Percentiles rank a stretch among this genome's conserved stretches.
These are phyloP conservation scores for Neopestalotiopsis sp. DNA, from an alignment of 2,329 filamentous ascomycete genomes.

Conservation along the genomic window DNA sequence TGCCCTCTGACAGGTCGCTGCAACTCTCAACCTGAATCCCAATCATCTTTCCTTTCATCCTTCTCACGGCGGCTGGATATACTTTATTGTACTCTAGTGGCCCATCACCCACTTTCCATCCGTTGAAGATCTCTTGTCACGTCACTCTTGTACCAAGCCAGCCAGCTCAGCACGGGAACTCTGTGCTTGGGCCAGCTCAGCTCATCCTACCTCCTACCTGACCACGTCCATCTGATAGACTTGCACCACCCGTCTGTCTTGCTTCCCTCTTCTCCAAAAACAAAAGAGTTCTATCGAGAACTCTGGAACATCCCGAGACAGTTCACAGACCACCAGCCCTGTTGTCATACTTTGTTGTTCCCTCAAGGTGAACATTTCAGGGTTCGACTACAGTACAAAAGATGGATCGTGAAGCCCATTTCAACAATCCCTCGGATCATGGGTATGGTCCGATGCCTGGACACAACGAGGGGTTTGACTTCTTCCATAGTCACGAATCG, in stretches of 20 bases:
- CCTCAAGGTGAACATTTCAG: conserved; percentile 6
- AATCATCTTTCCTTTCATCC: background rate
- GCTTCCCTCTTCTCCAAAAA: background rate
- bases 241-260: background rate
- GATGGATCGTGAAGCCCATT: conserved; percentile 13
- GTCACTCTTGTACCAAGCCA: background rate
- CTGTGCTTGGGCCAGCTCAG: conserved; percentile 3
- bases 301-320: background rate
- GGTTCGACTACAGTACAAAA: background rate
- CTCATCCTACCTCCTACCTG: background rate
- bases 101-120: background rate
- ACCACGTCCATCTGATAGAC: background rate
- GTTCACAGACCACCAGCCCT: background rate
- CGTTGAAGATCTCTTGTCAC: background rate
- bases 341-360: conserved; percentile 6
- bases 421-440: background rate
- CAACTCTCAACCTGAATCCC: background rate
- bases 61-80: conserved; percentile 1
- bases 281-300: background rate
- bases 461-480: too few relatives aligned
- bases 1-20: background rate
- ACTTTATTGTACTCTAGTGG: conserved; percentile 4
- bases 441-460: background rate
- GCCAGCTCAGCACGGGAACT: too few relatives aligned
- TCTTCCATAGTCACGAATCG: conserved; percentile 5